These are phyloP conservation scores for Colletotrichum chrysophilum DNA, from an alignment of 2,329 filamentous ascomycete species.

Conservation along the genomic window DNA sequence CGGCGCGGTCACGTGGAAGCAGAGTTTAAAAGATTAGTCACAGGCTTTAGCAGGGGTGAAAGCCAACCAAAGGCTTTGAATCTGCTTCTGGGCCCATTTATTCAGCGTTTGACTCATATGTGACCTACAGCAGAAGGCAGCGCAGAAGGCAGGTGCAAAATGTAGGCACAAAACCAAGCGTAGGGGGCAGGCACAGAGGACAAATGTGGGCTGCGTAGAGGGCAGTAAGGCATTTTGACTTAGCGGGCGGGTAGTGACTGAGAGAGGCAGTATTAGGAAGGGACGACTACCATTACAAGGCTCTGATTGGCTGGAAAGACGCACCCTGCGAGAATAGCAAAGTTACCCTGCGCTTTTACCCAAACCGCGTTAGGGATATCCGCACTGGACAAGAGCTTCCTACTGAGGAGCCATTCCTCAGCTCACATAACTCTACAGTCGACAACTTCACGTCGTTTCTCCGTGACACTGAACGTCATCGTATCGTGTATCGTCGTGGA, in stretches of 20 bases:
- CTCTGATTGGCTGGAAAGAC: not conserved
- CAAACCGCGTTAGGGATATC: not conserved
- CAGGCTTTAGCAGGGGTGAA: not conserved
- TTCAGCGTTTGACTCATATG: not conserved
- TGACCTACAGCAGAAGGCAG: not conserved
- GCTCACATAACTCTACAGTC: not conserved
- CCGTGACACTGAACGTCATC: not conserved
- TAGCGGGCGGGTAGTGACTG: not conserved
- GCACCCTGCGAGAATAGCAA: not conserved
- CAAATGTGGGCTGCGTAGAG: not conserved
- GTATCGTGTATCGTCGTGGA: not conserved
- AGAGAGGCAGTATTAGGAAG: not conserved
- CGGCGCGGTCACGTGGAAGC: not conserved
- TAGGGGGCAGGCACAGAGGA: not conserved
- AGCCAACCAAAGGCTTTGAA: not conserved
- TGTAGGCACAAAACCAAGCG: not conserved
- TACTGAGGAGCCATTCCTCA: not conserved
- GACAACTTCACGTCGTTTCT: not conserved
- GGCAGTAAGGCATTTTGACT: not conserved
- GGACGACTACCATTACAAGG: not conserved
- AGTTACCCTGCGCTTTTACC: not conserved
- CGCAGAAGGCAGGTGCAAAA: not conserved
- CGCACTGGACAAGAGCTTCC: not conserved
- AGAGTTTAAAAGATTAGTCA: not conserved
- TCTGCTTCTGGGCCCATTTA: not conserved